Evolutionary conservation across 1,284 basidiomycete genomes (phyloP).

Genomic region (Cryptococcus depauperatus): DNA sequence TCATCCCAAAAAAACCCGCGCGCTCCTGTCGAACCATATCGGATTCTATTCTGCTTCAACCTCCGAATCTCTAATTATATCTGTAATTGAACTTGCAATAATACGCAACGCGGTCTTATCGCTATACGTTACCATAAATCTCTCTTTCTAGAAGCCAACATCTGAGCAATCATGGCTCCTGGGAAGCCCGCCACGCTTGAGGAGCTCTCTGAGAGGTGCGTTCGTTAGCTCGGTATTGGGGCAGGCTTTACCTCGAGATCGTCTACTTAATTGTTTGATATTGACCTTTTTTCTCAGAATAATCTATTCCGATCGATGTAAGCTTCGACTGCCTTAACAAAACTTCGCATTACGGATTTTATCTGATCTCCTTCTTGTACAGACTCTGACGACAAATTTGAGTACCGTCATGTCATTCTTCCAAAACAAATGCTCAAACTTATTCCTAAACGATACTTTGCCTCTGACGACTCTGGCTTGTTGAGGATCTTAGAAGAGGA

Average conservation of each 20-base stretch:
- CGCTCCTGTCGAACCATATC: too few species aligned
- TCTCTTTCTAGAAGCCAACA: too few species aligned
- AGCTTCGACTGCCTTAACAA: constrained; percentile 6
- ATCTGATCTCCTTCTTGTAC: constrained; percentile 2
- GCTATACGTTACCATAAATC: too few species aligned
- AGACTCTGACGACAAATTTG: constrained; percentile 50
- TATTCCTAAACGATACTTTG: constrained; percentile 67
- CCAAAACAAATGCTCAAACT: constrained; percentile 81
- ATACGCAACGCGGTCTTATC: too few species aligned
- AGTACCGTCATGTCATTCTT: constrained; percentile 83
- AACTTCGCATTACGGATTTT: neutral
- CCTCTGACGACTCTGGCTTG: constrained; percentile 62
- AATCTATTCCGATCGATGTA: constrained; percentile 44
- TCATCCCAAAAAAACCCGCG: too few species aligned
- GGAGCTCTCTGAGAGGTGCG: constrained; percentile 42
- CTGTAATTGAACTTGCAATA: too few species aligned
- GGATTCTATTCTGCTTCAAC: too few species aligned
- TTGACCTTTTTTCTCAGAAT: constrained; percentile 24
- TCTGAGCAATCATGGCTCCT: constrained; percentile 22
- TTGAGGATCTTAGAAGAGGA: constrained; percentile 73
- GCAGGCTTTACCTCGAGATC: neutral
- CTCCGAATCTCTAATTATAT: too few species aligned
- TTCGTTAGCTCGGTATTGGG: constrained; percentile 6
- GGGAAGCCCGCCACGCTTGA: constrained; percentile 32
- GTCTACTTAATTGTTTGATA: neutral